Percentiles rank a stretch among this genome's conserved stretches.
Evolutionary conservation across 2,329 filamentous ascomycete species (phyloP).

Genomic region (Verticillium nubilum): DNA sequence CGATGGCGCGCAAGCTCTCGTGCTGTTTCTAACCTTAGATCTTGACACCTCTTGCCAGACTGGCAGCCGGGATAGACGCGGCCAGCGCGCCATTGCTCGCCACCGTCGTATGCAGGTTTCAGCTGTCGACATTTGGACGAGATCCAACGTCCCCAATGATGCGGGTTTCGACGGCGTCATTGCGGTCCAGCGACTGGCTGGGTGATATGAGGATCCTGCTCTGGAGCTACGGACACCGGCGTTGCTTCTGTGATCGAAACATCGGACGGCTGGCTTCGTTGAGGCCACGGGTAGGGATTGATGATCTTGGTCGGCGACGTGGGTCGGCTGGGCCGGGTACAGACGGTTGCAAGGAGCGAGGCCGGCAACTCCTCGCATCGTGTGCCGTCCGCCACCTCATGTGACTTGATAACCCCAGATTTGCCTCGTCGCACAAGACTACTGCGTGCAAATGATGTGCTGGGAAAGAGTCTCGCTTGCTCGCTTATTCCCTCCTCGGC

Average conservation of each 20-base stretch:
- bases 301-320: neutral
- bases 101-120: slow-evolving; percentile 5
- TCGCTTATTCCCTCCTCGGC: neutral
- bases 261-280: neutral
- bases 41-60: neutral
- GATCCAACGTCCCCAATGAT: neutral
- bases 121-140: slow-evolving; percentile 1
- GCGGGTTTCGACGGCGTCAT: neutral
- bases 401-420: neutral
- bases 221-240: neutral
- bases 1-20: neutral
- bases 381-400: neutral
- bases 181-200: neutral
- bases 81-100: slow-evolving; percentile 12
- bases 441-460: neutral
- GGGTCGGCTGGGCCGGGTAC: too few relatives aligned
- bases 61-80: slow-evolving; percentile 9
- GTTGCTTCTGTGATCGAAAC: neutral
- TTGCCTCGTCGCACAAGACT: neutral
- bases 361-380: neutral
- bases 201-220: neutral
- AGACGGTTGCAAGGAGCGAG: neutral
- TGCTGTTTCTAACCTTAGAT: neutral
- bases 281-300: neutral
- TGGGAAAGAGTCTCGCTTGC: neutral